Evolutionary conservation across 2,329 filamentous ascomycete genomes (phyloP), one percentile per base, ranked within the genome.

Genomic region (Aphanoascus verrucosus): DNA sequence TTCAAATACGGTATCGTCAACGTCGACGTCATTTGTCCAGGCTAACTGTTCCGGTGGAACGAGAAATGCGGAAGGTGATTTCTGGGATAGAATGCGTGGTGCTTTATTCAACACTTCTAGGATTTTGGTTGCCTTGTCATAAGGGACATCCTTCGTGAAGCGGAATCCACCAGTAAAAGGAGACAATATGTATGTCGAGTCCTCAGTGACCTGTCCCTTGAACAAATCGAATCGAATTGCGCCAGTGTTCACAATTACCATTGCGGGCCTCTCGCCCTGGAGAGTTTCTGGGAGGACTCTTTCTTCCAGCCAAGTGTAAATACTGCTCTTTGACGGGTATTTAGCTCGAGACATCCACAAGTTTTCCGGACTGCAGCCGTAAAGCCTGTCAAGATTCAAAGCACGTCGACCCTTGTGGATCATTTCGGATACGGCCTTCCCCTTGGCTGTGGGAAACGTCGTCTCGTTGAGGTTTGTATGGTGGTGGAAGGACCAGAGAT

Each of bases 201-300:
- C 93, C 38, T 82, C 81, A 0, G 93, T 97, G 64, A 97, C 97
- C 0, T 84, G 75, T 0, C 93, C 93, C 67, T 91, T 82, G 76
- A 96, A 94, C 57, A 98, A 86, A 67, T 98, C 93, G 68, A 97
- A 98, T 43, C 93, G 86, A 59, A 98, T 82, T 2, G 86, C 87
- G 23, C 93, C 93, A 0, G 88, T 95, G 69, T 98, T 98, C 53
- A 86, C 76, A 49, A 97, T 80, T 31, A 84, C 82, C 9, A 97
- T 71, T 2, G 64, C 61, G 5, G 81, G 78, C 8, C 88, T 77
- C 40, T 78, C 75, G 20, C 77, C 73, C 3, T 84, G 76, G 32
- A 76, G 71, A 1, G 84, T 72, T 42, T 79, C 79, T 0, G 88
- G 87, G 0, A 97, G 74, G 0, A 96, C 81, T 53, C 86, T 71